Evolutionary conservation across 2,329 filamentous ascomycete species (phyloP).

Genomic region (Knoxdaviesia capensis): DNA sequence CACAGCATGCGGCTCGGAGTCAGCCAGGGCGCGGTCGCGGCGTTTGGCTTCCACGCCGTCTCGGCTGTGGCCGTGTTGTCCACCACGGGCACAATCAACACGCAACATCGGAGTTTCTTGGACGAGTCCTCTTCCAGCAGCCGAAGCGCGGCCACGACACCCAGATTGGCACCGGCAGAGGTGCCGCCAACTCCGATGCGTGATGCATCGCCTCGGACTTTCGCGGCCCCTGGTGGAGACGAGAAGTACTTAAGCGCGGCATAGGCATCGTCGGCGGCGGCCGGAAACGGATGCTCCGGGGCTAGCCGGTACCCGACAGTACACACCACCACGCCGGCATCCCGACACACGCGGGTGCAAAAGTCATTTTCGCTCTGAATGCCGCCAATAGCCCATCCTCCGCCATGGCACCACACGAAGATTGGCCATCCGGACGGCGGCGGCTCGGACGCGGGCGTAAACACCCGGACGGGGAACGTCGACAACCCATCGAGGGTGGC

Average conservation of each 20-base stretch:
- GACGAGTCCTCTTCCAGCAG: slow-evolving; percentile 4
- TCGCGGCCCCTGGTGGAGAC: slow-evolving; percentile 4
- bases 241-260: slow-evolving; percentile 12
- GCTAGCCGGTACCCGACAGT: slow-evolving; percentile 15
- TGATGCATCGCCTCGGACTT: slow-evolving; percentile 8
- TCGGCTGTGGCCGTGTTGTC: slow-evolving; percentile 13
- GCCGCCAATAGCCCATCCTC: slow-evolving; percentile 17
- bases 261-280: slow-evolving; percentile 14
- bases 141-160: slow-evolving; percentile 4
- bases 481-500: neutral
- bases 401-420: slow-evolving; percentile 19
- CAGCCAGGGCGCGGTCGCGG: slow-evolving; percentile 11
- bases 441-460: slow-evolving; percentile 9
- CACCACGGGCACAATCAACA: slow-evolving; percentile 13
- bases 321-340: slow-evolving; percentile 11
- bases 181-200: slow-evolving; percentile 12
- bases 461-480: slow-evolving; percentile 13
- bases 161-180: slow-evolving; percentile 11
- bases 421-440: slow-evolving; percentile 14
- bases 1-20: slow-evolving; percentile 14
- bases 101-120: neutral
- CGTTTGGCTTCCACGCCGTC: slow-evolving; percentile 4
- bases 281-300: slow-evolving; percentile 15
- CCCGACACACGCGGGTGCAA: slow-evolving; percentile 12
- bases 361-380: slow-evolving; percentile 14